These are phyloP conservation scores for Chimonanthus praecox DNA, from an alignment of 164 flowering plant genomes.

Conservation along the genomic window DNA sequence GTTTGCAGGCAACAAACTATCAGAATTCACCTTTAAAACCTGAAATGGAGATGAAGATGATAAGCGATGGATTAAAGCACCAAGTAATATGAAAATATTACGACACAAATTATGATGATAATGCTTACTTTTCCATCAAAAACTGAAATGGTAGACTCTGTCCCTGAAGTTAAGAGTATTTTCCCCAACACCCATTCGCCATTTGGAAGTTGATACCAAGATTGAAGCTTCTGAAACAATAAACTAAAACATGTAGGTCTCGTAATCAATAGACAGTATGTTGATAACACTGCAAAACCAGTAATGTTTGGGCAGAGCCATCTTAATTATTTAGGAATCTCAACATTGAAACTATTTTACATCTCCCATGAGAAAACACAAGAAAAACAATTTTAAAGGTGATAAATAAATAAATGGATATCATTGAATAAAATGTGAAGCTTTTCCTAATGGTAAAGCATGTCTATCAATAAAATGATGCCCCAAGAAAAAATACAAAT, in stretches of 20 bases:
- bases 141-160: constrained; percentile 58
- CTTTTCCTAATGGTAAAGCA: too few relatives aligned
- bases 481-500: too few relatives aligned
- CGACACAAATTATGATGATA: background rate
- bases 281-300: too few relatives aligned
- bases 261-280: constrained; percentile 9
- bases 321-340: too few relatives aligned
- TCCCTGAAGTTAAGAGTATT: constrained; percentile 56
- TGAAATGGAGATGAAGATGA: constrained; percentile 18
- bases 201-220: constrained; percentile 84
- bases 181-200: constrained; percentile 86
- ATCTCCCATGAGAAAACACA: too few relatives aligned
- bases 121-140: constrained; percentile 75
- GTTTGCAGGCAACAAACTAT: constrained; percentile 69
- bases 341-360: too few relatives aligned
- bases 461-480: too few relatives aligned
- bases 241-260: constrained; percentile 26
- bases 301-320: too few relatives aligned
- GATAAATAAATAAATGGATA: too few relatives aligned
- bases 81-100: background rate
- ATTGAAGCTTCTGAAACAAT: constrained; percentile 74
- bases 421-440: too few relatives aligned
- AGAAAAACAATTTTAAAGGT: too few relatives aligned
- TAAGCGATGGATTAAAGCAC: background rate
- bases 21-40: constrained; percentile 71